Evolutionary conservation across 345 rosid genomes (phyloP).

Genomic region (Brassica incana): DNA sequence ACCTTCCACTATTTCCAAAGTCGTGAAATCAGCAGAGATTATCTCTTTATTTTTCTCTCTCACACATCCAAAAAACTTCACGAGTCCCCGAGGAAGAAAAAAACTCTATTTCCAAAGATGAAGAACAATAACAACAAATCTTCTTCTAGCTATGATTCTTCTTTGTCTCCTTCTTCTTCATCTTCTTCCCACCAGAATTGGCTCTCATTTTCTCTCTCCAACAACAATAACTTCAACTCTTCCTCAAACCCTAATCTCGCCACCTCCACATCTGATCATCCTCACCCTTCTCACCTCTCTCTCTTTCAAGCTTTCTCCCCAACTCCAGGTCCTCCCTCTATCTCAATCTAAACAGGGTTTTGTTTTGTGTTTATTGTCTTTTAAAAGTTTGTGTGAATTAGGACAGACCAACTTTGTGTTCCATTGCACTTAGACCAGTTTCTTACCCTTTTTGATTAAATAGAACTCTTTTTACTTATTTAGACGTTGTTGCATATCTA

Average conservation of each 20-base stretch:
- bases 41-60: not conserved
- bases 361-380: not conserved
- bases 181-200: constrained; percentile 47
- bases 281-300: constrained; percentile 45
- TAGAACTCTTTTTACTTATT: not conserved
- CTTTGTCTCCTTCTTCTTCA: constrained; percentile 45
- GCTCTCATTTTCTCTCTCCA: constrained; percentile 63
- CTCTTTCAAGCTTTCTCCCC: constrained; percentile 54
- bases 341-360: not conserved
- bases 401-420: constrained; percentile 17
- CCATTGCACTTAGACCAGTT: constrained; percentile 23
- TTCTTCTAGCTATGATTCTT: constrained; percentile 40
- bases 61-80: constrained; percentile 29
- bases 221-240: constrained; percentile 29
- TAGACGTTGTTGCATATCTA: constrained; percentile 2
- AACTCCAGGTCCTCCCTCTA: constrained; percentile 38
- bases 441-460: constrained; percentile 13
- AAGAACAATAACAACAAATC: constrained; percentile 48
- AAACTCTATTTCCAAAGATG: constrained; percentile 36
- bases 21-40: constrained; percentile 28
- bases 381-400: constrained; percentile 1
- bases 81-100: constrained; percentile 36
- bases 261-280: constrained; percentile 28
- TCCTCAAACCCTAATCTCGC: constrained; percentile 35
- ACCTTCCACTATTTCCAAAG: constrained; percentile 55